Percentiles rank a stretch among this genome's conserved stretches.
phyloP scores from a whole-genome alignment of 345 rosid genomes.

The Citrus hindsii region DNA sequence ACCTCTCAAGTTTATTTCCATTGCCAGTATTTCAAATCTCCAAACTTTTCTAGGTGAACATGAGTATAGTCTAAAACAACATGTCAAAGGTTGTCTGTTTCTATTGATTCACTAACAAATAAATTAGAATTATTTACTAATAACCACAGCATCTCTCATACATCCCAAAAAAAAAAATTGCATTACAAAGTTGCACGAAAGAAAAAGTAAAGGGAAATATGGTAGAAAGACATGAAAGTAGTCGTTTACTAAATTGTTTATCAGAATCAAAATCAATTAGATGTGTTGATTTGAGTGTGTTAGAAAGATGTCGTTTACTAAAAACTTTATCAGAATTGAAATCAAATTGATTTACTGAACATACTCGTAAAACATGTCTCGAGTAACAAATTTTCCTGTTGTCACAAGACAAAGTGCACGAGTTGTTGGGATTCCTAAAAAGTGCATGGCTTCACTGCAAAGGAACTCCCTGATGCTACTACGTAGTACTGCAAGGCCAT shows the following conservation, averaged over 20 bases:
- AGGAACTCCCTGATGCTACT: constrained; percentile 96
- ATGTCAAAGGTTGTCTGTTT: not conserved
- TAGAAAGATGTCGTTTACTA: not conserved
- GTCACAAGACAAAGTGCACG: constrained; percentile 93
- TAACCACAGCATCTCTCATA: not conserved
- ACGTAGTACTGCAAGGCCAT: constrained; percentile 95
- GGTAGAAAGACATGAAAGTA: not conserved
- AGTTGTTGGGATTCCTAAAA: constrained; percentile 91
- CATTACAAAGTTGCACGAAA: not conserved
- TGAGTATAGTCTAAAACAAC: not conserved
- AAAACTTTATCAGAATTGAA: not conserved
- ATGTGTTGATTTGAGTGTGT: not conserved
- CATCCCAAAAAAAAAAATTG: not conserved
- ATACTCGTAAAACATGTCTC: constrained; percentile 99
- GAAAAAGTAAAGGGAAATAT: not conserved
- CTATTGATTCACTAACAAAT: not conserved
- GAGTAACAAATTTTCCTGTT: constrained; percentile 85
- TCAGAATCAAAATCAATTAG: too few species aligned
- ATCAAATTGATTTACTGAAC: constrained; percentile 23
- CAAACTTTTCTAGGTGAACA: not conserved
- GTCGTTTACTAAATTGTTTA: too few species aligned
- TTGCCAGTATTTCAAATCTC: not conserved
- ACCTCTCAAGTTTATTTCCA: not conserved
- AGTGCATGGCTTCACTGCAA: constrained; percentile 93
- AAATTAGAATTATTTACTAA: not conserved